phyloP scores from a whole-genome alignment of 106 monocot species.

The Vanilla planifolia region DNA sequence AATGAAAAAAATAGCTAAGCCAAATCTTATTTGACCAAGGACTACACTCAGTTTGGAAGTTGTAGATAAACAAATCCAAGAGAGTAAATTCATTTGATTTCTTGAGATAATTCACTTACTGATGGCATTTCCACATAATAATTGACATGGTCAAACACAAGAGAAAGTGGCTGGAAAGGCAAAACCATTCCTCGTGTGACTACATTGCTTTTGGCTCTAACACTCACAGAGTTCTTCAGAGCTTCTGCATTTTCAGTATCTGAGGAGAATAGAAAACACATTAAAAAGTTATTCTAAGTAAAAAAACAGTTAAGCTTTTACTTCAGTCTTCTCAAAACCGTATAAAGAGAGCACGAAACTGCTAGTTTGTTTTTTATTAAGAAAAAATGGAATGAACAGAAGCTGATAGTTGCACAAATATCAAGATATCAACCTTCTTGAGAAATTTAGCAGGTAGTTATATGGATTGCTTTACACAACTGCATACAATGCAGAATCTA shows the following conservation, averaged over 20 bases:
- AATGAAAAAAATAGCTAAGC: neutral
- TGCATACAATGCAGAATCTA: too few species aligned
- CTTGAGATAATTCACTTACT: constrained; percentile 36
- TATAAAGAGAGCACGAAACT: neutral
- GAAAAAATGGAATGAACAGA: too few species aligned
- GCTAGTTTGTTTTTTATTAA: too few species aligned
- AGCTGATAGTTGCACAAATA: too few species aligned
- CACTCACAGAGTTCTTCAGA: constrained; percentile 4
- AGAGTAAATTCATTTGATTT: neutral
- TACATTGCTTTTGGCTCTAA: neutral
- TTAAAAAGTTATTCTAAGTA: neutral
- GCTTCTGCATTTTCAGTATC: constrained; percentile 4
- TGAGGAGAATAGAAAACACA: neutral
- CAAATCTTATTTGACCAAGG: constrained; percentile 1
- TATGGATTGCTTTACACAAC: too few species aligned
- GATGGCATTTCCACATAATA: constrained; percentile 87
- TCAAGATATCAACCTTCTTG: neutral
- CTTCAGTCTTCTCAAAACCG: too few species aligned
- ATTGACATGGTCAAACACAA: constrained; percentile 68
- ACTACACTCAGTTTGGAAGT: neutral
- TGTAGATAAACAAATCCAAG: neutral
- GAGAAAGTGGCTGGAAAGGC: constrained; percentile 82
- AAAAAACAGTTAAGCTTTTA: too few species aligned
- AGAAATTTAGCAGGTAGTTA: too few species aligned
- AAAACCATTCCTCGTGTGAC: constrained; percentile 53